These are phyloP conservation scores for Penicillium pancosmium DNA, from an alignment of 495 filamentous ascomycete species.

Conservation along the genomic window DNA sequence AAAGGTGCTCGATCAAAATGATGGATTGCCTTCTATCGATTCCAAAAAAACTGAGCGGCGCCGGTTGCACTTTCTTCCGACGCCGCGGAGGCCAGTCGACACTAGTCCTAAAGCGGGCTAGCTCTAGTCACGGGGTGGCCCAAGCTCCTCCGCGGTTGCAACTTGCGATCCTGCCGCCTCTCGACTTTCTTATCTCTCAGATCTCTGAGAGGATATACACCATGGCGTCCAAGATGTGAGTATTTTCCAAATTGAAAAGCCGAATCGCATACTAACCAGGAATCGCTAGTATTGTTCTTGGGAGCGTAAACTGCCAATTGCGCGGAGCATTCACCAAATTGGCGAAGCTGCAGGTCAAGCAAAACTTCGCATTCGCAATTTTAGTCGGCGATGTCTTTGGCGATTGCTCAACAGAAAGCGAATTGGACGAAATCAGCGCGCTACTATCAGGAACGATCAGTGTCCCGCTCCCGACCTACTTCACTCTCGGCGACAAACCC, in stretches of 20 bases:
- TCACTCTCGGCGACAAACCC: slow-evolving; percentile 68
- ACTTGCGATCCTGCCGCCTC: background rate
- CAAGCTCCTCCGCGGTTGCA: slow-evolving; percentile 35
- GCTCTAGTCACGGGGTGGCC: slow-evolving; percentile 40
- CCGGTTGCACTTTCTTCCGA: slow-evolving; percentile 41
- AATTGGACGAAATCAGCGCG: slow-evolving; percentile 57
- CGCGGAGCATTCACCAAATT: slow-evolving; percentile 75
- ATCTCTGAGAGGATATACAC: no score
- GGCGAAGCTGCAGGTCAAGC: slow-evolving; percentile 76
- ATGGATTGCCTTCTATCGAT: slow-evolving; percentile 32
- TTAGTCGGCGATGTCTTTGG: slow-evolving; percentile 81
- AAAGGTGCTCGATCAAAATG: slow-evolving; percentile 26
- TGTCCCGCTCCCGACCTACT: slow-evolving; percentile 84
- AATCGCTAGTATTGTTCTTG: slow-evolving; percentile 70
- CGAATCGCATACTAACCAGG: background rate
- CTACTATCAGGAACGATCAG: slow-evolving; percentile 70
- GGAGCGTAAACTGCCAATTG: slow-evolving; percentile 75
- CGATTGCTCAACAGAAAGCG: slow-evolving; percentile 48
- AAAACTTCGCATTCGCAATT: slow-evolving; percentile 81
- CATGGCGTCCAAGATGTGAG: slow-evolving; percentile 71
- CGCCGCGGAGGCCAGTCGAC: background rate
- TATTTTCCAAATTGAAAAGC: slow-evolving; percentile 8
- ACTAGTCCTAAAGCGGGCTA: slow-evolving; percentile 13
- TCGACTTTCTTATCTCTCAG: no score
- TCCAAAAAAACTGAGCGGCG: slow-evolving; percentile 51